These are phyloP conservation scores for Orbilia javanica DNA, from an alignment of 2,329 filamentous ascomycete species.

Conservation along the genomic window DNA sequence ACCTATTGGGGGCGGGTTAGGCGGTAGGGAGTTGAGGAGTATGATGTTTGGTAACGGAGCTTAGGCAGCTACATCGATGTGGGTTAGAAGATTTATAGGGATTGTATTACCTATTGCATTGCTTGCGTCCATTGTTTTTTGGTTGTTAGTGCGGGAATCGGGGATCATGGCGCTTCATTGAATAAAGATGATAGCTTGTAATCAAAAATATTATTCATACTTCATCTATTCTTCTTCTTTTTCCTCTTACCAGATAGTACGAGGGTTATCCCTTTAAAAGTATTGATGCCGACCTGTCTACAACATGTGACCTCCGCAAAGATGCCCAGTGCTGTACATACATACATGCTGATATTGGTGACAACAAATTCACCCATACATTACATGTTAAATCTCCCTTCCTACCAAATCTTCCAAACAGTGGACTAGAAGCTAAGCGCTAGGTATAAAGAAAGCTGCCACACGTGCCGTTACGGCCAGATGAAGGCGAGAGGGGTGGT, in stretches of 20 bases:
- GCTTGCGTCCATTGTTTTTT: constrained; percentile 21
- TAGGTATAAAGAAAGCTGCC: no score
- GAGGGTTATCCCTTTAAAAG: no score
- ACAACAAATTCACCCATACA: no score
- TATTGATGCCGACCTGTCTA: no score
- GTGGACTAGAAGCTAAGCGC: no score
- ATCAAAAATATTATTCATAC: background rate
- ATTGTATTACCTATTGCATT: constrained; percentile 36
- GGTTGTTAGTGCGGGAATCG: constrained; percentile 4
- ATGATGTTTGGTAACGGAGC: constrained; percentile 57
- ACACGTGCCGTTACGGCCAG: no score
- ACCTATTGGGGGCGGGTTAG: background rate
- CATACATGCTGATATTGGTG: no score
- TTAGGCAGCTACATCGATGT: constrained; percentile 7
- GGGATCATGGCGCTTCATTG: constrained; percentile 24
- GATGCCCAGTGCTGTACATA: no score
- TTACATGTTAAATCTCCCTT: no score
- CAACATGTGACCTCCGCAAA: no score
- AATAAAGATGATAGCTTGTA: constrained; percentile 2
- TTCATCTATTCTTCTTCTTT: background rate
- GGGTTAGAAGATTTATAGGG: background rate
- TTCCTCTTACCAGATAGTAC: background rate
- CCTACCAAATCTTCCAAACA: no score
- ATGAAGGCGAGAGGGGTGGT: no score
- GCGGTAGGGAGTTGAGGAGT: constrained; percentile 46